These are phyloP conservation scores for Claviceps sp. DNA, from an alignment of 2,329 filamentous ascomycete genomes.

Conservation along the genomic window DNA sequence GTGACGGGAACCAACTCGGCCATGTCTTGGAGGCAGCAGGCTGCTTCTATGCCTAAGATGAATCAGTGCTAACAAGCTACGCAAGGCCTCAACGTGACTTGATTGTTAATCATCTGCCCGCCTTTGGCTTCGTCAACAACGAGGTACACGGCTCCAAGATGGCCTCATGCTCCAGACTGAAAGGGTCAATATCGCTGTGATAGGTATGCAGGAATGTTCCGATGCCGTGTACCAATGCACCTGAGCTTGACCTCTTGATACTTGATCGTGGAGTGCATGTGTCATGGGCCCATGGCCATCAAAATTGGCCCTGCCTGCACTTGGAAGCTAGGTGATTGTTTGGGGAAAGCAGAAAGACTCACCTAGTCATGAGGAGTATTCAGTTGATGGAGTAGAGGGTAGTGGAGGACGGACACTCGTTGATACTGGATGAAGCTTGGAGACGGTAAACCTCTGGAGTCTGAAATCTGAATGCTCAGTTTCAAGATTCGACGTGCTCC, in stretches of 20 bases:
- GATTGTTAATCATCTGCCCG: not conserved
- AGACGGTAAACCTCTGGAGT: not conserved
- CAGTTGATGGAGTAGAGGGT: not conserved
- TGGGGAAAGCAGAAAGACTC: not conserved
- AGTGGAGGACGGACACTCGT: no score
- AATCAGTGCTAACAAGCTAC: not conserved
- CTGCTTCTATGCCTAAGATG: not conserved
- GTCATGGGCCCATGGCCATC: not conserved
- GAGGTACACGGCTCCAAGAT: not conserved
- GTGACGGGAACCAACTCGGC: not conserved
- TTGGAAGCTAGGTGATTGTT: not conserved
- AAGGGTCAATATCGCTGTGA: not conserved
- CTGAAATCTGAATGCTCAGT: not conserved
- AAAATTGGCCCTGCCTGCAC: not conserved
- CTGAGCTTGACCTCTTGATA: not conserved
- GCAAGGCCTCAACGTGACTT: not conserved
- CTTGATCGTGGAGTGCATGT: not conserved
- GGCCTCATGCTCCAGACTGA: not conserved
- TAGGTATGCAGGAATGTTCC: conserved; percentile 1
- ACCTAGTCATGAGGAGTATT: not conserved
- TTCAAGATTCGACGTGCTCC: not conserved
- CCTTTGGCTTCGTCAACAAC: not conserved
- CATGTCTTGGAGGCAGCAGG: not conserved
- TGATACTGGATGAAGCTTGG: no score
- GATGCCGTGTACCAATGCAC: conserved; percentile 1